Conservation (phyloP, 148 eudicot genomes). For the Persicaria tinctoria region DNA sequence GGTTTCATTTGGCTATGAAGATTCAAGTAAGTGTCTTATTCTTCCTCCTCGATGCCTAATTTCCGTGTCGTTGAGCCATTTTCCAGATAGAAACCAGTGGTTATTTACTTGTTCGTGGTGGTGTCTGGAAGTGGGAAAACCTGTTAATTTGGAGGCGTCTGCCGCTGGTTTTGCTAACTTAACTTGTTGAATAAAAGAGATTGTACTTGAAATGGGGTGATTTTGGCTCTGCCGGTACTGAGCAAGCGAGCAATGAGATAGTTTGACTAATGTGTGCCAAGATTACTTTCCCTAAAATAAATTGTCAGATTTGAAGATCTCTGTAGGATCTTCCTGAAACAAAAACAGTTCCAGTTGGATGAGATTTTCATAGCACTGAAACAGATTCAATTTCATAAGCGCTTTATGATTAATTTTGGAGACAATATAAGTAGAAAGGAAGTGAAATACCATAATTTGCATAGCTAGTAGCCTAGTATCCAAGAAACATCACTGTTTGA, state of each 20-base stretch:
- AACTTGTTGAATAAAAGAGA: background rate
- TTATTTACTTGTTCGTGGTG: background rate
- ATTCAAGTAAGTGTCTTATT: conserved; percentile 25
- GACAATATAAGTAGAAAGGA: too few species aligned
- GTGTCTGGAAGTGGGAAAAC: background rate
- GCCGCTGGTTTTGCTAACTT: background rate
- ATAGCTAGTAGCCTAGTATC: too few species aligned
- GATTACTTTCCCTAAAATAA: too few species aligned
- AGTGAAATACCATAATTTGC: too few species aligned
- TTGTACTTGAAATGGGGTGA: background rate
- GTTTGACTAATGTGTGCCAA: background rate
- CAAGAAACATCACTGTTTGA: background rate
- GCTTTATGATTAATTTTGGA: too few species aligned
- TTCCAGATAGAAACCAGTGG: background rate
- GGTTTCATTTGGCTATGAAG: conserved; percentile 33
- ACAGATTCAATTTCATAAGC: too few species aligned
- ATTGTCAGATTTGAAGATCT: too few species aligned
- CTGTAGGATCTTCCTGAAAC: too few species aligned
- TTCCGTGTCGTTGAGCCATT: background rate
- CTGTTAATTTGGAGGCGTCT: background rate
- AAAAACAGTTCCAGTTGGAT: too few species aligned
- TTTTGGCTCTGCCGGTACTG: background rate
- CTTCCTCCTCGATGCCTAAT: background rate
- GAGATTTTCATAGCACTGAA: too few species aligned
- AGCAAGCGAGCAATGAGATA: background rate